phyloP scores from a whole-genome alignment of 2,329 filamentous ascomycete genomes.

The Torrubiellomyces zombiae region DNA sequence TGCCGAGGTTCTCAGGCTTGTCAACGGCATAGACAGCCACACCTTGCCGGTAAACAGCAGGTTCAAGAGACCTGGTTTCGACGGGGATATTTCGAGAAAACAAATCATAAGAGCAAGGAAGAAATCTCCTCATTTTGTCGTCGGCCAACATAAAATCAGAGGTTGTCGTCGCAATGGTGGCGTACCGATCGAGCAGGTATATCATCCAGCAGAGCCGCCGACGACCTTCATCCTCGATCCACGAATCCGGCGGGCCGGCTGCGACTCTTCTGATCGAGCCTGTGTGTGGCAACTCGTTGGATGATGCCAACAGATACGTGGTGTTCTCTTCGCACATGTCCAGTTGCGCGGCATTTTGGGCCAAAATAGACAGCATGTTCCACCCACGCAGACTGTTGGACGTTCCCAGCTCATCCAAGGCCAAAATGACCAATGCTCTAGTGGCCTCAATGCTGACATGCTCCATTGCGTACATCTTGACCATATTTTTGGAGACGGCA shows the following conservation, averaged over 20 bases:
- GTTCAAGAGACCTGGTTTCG: slow-evolving; percentile 18
- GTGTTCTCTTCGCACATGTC: slow-evolving; percentile 22
- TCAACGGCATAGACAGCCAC: slow-evolving; percentile 14
- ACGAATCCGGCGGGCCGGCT: slow-evolving; percentile 20
- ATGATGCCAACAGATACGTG: slow-evolving; percentile 17
- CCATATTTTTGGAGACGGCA: slow-evolving; percentile 19
- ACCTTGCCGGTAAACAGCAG: slow-evolving; percentile 10
- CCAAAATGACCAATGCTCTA: slow-evolving; percentile 23
- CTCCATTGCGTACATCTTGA: slow-evolving; percentile 25
- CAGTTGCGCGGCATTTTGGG: slow-evolving; percentile 22
- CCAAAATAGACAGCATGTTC: slow-evolving; percentile 22
- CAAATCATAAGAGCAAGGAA: slow-evolving; percentile 26
- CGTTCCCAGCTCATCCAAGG: slow-evolving; percentile 23
- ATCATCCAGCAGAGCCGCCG: slow-evolving; percentile 27
- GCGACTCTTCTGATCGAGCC: slow-evolving; percentile 19
- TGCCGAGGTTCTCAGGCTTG: slow-evolving; percentile 24
- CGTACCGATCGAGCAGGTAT: slow-evolving; percentile 26
- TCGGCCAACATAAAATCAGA: slow-evolving; percentile 26
- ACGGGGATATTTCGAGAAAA: slow-evolving; percentile 27
- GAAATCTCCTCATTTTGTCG: slow-evolving; percentile 19
- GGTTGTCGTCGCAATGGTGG: slow-evolving; percentile 22
- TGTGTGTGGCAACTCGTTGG: slow-evolving; percentile 15
- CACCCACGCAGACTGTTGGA: slow-evolving; percentile 25
- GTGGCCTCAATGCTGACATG: slow-evolving; percentile 21
- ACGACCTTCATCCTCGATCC: slow-evolving; percentile 27